Evolutionary conservation across 192 early-diverging fungal genomes (phyloP).

Genomic region (Dissophora globulifera): DNA sequence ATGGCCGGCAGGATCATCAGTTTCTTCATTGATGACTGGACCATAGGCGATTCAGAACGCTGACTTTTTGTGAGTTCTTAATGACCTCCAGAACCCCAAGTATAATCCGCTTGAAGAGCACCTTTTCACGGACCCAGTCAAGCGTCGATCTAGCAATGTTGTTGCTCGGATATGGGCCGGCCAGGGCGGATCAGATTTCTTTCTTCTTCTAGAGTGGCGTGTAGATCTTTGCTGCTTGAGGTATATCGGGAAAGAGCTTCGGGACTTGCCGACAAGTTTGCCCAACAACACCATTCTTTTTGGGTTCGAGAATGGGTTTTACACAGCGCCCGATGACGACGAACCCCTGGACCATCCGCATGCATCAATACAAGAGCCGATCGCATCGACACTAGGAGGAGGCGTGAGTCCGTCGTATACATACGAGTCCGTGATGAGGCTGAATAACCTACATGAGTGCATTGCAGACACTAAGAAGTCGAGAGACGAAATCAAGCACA

Average conservation of each 20-base stretch:
- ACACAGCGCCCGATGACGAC: slow-evolving; percentile 60
- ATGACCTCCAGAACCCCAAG: slow-evolving; percentile 32
- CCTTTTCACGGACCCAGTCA: slow-evolving; percentile 16
- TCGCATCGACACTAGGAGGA: neutral
- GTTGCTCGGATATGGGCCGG: slow-evolving; percentile 40
- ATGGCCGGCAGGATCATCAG: neutral
- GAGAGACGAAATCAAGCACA: slow-evolving; percentile 54
- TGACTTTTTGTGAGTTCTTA: neutral
- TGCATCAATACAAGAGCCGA: neutral
- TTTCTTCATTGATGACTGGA: no score
- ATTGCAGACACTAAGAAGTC: slow-evolving; percentile 56
- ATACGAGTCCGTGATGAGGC: slow-evolving; percentile 59
- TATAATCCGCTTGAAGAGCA: slow-evolving; percentile 41
- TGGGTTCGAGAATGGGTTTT: slow-evolving; percentile 59
- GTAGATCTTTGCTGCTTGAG: slow-evolving; percentile 55
- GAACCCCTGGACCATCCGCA: slow-evolving; percentile 25
- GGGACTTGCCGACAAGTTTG: slow-evolving; percentile 29
- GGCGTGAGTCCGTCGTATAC: slow-evolving; percentile 62
- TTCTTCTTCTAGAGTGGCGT: slow-evolving; percentile 59
- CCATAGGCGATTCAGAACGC: no score
- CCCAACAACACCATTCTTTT: slow-evolving; percentile 61
- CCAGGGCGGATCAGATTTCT: slow-evolving; percentile 20
- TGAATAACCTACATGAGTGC: slow-evolving; percentile 56
- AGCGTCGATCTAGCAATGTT: slow-evolving; percentile 17
- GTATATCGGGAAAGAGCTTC: slow-evolving; percentile 58